phyloP scores from a whole-genome alignment of 1,284 basidiomycete species.

The Microbotryum scabiosae region DNA sequence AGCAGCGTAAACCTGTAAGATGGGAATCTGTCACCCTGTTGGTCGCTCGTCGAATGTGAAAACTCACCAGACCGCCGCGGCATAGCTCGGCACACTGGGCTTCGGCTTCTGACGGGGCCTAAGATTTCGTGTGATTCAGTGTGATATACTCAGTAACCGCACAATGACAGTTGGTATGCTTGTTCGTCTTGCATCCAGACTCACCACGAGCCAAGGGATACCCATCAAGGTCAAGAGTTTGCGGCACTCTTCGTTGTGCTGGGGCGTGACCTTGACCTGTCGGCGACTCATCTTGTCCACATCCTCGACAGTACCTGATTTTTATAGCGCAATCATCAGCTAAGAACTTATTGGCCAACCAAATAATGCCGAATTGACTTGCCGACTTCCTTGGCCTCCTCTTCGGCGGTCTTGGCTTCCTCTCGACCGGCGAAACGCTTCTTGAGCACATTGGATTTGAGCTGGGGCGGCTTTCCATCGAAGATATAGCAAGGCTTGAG shows the following conservation, averaged over 20 bases:
- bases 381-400: constrained; percentile 93
- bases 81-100: constrained; percentile 97
- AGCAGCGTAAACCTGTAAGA: constrained; percentile 74
- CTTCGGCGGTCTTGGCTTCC: constrained; percentile 87
- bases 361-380: constrained; percentile 21
- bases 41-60: neutral
- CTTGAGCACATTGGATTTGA: constrained; percentile 92
- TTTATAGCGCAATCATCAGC: neutral
- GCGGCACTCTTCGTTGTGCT: constrained; percentile 95
- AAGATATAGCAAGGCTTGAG: constrained; percentile 98
- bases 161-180: neutral
- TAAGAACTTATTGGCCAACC: too few species aligned
- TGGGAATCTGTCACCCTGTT: neutral
- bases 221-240: constrained; percentile 88
- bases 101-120: constrained; percentile 97
- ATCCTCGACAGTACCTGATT: constrained; percentile 78
- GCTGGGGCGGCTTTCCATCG: constrained; percentile 93
- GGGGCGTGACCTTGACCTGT: constrained; percentile 87
- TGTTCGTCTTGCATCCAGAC: constrained; percentile 33
- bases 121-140: too few species aligned
- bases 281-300: constrained; percentile 83
- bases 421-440: constrained; percentile 86
- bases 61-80: constrained; percentile 55
- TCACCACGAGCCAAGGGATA: constrained; percentile 81
- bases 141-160: neutral